These are phyloP conservation scores for Microdochium trichocladiopsis DNA, from an alignment of 2,329 filamentous ascomycete species.

Conservation along the genomic window DNA sequence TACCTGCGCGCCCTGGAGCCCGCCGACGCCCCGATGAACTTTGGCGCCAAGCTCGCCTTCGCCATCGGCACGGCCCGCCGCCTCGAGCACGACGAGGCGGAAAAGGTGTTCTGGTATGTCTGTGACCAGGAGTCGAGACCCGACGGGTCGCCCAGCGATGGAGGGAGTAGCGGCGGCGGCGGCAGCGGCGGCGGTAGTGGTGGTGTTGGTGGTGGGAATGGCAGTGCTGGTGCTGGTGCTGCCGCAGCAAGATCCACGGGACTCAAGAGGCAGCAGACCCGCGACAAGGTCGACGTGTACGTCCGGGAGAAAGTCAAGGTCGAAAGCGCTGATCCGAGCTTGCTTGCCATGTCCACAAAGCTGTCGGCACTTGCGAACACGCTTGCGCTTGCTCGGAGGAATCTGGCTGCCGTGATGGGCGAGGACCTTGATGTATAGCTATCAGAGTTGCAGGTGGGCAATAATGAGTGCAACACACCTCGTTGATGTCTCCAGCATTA, in stretches of 20 bases:
- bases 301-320: constrained; percentile 87
- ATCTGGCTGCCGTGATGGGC: constrained; percentile 73
- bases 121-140: constrained; percentile 9
- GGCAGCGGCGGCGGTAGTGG: background rate
- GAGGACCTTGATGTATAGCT: constrained; percentile 29
- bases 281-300: constrained; percentile 53
- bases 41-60: constrained; percentile 61
- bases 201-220: background rate
- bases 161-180: background rate
- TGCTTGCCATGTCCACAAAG: constrained; percentile 80
- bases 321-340: constrained; percentile 80
- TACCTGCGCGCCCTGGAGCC: constrained; percentile 65
- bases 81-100: constrained; percentile 72
- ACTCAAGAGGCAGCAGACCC: background rate
- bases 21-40: constrained; percentile 51
- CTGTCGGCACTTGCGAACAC: constrained; percentile 70
- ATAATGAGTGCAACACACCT: too few species aligned
- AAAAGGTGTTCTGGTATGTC: constrained; percentile 63
- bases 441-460: too few species aligned
- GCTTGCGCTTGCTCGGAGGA: constrained; percentile 61
- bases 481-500: too few species aligned
- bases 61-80: constrained; percentile 60
- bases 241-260: constrained; percentile 1
- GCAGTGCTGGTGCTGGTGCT: constrained; percentile 2
- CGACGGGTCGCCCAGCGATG: constrained; percentile 4